These are phyloP conservation scores for Arabis alpina DNA, from an alignment of 345 rosid genomes.

Conservation along the genomic window DNA sequence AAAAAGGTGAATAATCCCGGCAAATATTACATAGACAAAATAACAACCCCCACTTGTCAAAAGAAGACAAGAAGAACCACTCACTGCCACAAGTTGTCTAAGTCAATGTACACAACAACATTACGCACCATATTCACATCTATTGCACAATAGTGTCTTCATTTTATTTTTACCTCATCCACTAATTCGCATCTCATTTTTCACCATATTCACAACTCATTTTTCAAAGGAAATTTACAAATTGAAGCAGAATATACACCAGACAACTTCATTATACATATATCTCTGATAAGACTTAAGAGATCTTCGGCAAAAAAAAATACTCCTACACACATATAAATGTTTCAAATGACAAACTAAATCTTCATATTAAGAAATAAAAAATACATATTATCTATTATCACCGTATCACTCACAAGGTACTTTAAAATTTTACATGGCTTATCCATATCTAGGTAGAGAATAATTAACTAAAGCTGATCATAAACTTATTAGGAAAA, in stretches of 20 bases:
- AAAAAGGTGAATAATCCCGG: neutral
- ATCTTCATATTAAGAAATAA: slow-evolving; percentile 5
- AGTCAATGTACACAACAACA: slow-evolving; percentile 24
- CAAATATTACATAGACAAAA: slow-evolving; percentile 28
- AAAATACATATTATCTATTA: slow-evolving; percentile 18
- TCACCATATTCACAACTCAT: slow-evolving; percentile 9
- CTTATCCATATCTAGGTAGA: slow-evolving; percentile 27
- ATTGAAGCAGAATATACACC: neutral
- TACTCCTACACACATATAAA: slow-evolving; percentile 8
- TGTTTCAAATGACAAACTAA: slow-evolving; percentile 3
- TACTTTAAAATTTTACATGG: slow-evolving; percentile 30
- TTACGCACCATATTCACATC: slow-evolving; percentile 8
- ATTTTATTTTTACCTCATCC: slow-evolving; percentile 14
- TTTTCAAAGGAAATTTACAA: slow-evolving; percentile 10
- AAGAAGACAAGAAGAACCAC: slow-evolving; percentile 35
- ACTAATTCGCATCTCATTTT: slow-evolving; percentile 4
- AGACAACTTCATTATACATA: slow-evolving; percentile 13
- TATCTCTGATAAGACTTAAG: slow-evolving; percentile 7
- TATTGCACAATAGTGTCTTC: neutral
- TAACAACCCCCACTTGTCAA: slow-evolving; percentile 38
- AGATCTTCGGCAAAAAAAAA: slow-evolving; percentile 11
- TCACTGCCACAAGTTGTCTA: slow-evolving; percentile 23
- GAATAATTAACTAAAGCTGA: slow-evolving; percentile 19
- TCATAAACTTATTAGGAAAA: neutral
- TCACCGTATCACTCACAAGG: neutral